A percentile compares a stretch with the other conserved stretches of the same genome.
Evolutionary conservation across 108 stramenopile genomes (phyloP).

Genomic region (Skeletonema costatum): DNA sequence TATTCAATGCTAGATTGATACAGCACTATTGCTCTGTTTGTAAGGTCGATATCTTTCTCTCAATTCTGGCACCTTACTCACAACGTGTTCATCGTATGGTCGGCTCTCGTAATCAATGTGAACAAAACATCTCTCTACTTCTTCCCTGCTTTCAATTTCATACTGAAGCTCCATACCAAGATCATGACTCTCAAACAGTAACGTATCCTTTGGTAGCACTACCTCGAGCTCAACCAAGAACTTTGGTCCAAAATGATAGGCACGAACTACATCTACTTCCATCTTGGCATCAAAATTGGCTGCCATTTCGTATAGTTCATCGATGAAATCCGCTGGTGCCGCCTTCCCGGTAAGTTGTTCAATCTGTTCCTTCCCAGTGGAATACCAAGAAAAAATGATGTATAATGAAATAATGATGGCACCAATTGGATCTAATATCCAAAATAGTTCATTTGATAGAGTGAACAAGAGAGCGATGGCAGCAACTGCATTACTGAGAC

Average conservation of each 20-base stretch:
- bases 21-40: constrained; percentile 28
- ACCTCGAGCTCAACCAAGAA: constrained; percentile 95
- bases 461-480: constrained; percentile 76
- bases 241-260: constrained; percentile 95
- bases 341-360: constrained; percentile 91
- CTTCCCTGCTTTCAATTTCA: constrained; percentile 88
- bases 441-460: constrained; percentile 49
- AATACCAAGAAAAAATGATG: constrained; percentile 91
- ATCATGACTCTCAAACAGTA: constrained; percentile 88
- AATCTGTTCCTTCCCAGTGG: constrained; percentile 91
- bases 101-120: constrained; percentile 93
- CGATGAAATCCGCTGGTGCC: constrained; percentile 88
- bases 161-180: constrained; percentile 95
- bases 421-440: constrained; percentile 90
- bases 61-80: constrained; percentile 86
- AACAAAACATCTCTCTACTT: constrained; percentile 96
- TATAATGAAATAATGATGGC: constrained; percentile 87
- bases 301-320: constrained; percentile 79
- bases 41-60: constrained; percentile 70
- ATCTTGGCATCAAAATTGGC: constrained; percentile 81
- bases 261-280: constrained; percentile 83
- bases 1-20: constrained; percentile 17
- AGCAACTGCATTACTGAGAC: constrained; percentile 86
- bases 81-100: constrained; percentile 94
- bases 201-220: constrained; percentile 82